phyloP scores from a whole-genome alignment of 305 asterid species.

The Solanum chacoense region DNA sequence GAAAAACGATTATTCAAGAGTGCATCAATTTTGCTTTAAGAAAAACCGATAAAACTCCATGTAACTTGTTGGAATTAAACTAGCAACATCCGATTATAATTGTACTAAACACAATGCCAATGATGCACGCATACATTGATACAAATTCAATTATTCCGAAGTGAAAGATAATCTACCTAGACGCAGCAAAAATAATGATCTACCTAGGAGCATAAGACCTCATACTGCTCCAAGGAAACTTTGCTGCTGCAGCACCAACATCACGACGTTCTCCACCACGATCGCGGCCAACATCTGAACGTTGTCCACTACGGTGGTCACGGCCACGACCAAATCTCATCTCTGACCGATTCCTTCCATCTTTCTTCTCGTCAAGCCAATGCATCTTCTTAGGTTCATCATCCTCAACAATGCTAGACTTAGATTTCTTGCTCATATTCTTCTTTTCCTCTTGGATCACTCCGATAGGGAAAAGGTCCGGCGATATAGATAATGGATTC shows the following conservation, averaged over 20 bases:
- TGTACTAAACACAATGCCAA: neutral
- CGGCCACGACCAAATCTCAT: slow-evolving; percentile 9
- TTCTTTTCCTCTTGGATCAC: slow-evolving; percentile 55
- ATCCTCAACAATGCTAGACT: slow-evolving; percentile 61
- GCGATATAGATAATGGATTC: slow-evolving; percentile 49
- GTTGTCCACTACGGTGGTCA: slow-evolving; percentile 1
- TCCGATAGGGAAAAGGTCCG: slow-evolving; percentile 34
- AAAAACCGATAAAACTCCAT: neutral
- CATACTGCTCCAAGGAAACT: slow-evolving; percentile 82
- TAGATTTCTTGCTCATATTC: slow-evolving; percentile 38
- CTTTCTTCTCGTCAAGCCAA: slow-evolving; percentile 68
- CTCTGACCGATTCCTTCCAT: slow-evolving; percentile 22
- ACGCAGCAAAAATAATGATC: neutral
- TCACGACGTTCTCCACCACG: neutral
- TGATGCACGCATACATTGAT: neutral
- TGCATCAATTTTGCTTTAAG: neutral
- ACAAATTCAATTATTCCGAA: neutral
- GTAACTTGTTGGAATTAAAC: neutral
- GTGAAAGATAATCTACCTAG: slow-evolving; percentile 9
- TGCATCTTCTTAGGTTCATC: slow-evolving; percentile 59
- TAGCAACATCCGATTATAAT: neutral
- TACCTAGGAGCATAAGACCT: slow-evolving; percentile 29
- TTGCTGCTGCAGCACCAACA: slow-evolving; percentile 18
- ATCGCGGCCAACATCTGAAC: neutral
- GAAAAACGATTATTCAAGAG: neutral